Base-by-base conservation (phyloP, 495 filamentous ascomycete species). In the Neurospora sp. region DNA sequence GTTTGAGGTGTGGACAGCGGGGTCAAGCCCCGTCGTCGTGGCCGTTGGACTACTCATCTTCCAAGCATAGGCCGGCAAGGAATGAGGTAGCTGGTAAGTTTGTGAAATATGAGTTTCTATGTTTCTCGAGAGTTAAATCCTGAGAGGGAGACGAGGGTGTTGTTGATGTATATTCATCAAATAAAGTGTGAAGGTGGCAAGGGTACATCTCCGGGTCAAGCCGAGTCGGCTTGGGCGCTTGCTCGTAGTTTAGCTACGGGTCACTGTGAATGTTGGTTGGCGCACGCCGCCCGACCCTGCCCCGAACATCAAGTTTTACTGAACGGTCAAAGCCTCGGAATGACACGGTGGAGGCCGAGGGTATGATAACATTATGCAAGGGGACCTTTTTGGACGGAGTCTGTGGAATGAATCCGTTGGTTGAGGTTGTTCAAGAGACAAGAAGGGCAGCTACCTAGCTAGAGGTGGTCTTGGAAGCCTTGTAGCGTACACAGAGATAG, bases 11-110 rank as follows among this genome's bases (percentile, higher is more conserved):
- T 39, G 23, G 31, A 39, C 31, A 39, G 20, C 46, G 46, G 70
- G 38, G 23, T 62, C 54, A 62, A 62, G 41, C 41, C 71, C 38
- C 20, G 75, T 78, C 39, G 66, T 69, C 38, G 77, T 76, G 12
- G 74, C 20, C 40, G 74, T 76, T 48, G 74, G 74, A 70, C 38
- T 74, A 48, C 72, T 76, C 78, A 79, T 77, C 27, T 41, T 69
- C 39, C 39, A 14, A 39, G 18, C 69, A 66, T 73, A 62, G 69
- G 73, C 73, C 62, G 66, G 46, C n/a, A 23, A 20, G 12, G 18
- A 18, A 46, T 62, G 54, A 31, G 3, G 12, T 31, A 31, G 23
- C 54, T 62, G 23, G 5, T 31, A 5, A 12, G 4, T 20, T 2
- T 62, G 23, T 31, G 23, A 31, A 62, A 16, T 7, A 31, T 62